Conservation (phyloP, 169 alveolate species). For the Cryptosporidium meleagridis region DNA sequence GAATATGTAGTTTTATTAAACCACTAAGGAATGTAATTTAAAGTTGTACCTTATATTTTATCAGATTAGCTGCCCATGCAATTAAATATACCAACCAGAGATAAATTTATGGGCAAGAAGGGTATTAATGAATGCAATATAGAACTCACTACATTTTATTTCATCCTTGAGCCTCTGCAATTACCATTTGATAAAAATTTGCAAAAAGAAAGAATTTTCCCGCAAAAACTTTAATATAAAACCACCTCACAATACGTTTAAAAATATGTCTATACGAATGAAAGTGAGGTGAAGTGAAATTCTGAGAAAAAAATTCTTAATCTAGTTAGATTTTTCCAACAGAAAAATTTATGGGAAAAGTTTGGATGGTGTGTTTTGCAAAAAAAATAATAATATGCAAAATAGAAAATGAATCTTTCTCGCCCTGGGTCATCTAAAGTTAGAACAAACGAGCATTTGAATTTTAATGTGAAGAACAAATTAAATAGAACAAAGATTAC, state of each 20-base stretch:
- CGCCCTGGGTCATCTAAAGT: constrained; percentile 66
- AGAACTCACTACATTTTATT: background rate
- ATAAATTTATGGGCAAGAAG: too few relatives aligned
- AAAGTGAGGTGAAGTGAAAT: constrained; percentile 33
- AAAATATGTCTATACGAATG: constrained; percentile 51
- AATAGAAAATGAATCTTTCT: constrained; percentile 38
- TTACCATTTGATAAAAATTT: background rate
- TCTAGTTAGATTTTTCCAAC: background rate
- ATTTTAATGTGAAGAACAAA: constrained; percentile 11
- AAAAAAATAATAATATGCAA: background rate
- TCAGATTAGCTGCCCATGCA: too few relatives aligned
- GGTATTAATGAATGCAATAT: too few relatives aligned
- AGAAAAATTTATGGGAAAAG: background rate
- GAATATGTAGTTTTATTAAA: too few relatives aligned
- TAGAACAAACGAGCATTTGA: constrained; percentile 16
- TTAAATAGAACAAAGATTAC: constrained; percentile 86
- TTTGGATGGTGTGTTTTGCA: background rate
- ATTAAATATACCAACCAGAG: too few relatives aligned
- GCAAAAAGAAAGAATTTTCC: background rate
- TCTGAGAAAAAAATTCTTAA: background rate
- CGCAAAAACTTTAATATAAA: constrained; percentile 9
- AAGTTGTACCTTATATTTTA: too few relatives aligned
- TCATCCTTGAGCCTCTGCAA: background rate
- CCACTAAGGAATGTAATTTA: too few relatives aligned
- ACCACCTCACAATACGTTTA: constrained; percentile 63